Evolutionary conservation across 202 grass and related monocot species (phyloP).

Genomic region (Hordeum pubiflorum): DNA sequence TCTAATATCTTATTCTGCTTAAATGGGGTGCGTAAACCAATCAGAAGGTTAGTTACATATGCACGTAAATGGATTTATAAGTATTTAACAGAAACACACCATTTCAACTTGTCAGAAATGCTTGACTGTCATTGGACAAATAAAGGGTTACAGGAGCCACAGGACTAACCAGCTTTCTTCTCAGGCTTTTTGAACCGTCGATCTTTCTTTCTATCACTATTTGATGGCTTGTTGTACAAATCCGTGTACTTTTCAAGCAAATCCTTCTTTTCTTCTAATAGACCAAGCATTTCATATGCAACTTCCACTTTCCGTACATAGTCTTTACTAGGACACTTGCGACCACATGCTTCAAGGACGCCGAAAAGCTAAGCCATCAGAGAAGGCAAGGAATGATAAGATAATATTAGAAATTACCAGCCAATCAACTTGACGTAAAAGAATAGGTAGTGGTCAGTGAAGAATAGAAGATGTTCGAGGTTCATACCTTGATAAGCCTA

Average conservation of each 20-base stretch:
- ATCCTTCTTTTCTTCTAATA: constrained; percentile 60
- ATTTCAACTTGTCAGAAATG: not conserved
- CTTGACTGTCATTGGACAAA: not conserved
- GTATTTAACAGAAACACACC: not conserved
- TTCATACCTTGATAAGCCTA: constrained; percentile 61
- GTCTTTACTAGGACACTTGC: constrained; percentile 55
- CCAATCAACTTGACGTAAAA: not conserved
- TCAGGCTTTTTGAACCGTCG: constrained; percentile 28
- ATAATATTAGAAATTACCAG: constrained; percentile 3
- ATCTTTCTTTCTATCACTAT: constrained; percentile 35
- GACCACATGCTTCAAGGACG: constrained; percentile 61
- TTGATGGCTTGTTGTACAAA: constrained; percentile 44
- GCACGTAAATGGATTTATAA: not conserved
- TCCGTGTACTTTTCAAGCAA: constrained; percentile 66
- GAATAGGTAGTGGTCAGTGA: not conserved
- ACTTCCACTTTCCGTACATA: constrained; percentile 71
- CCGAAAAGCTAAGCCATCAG: constrained; percentile 53
- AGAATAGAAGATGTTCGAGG: not conserved
- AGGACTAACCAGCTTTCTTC: constrained; percentile 25
- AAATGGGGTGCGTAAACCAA: not conserved
- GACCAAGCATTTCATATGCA: constrained; percentile 76
- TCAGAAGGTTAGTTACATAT: not conserved
- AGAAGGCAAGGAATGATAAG: constrained; percentile 10
- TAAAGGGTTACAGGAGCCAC: not conserved
- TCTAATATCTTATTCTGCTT: not conserved